These are phyloP conservation scores for Eucalyptus cladocalyx DNA, from an alignment of 345 rosid species.

Conservation along the genomic window DNA sequence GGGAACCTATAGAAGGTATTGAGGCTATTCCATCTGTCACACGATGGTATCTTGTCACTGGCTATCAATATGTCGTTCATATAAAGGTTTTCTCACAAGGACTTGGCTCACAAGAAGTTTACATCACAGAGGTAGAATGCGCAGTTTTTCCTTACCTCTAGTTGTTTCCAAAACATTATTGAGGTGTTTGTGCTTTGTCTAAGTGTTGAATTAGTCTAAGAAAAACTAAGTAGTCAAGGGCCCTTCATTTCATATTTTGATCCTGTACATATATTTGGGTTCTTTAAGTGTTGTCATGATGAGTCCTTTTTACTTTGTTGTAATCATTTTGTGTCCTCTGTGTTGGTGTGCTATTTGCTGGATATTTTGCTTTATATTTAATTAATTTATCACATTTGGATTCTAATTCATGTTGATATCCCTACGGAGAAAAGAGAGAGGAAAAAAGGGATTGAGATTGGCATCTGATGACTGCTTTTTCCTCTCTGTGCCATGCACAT, in stretches of 20 bases:
- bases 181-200: neutral
- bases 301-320: neutral
- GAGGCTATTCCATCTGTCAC: conserved; percentile 42
- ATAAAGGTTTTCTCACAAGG: conserved; percentile 62
- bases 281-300: neutral
- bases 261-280: neutral
- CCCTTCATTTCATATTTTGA: neutral
- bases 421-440: neutral
- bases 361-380: neutral
- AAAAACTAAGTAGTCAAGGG: neutral
- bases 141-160: neutral
- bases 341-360: neutral
- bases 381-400: neutral
- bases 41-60: conserved; percentile 75
- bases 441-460: neutral
- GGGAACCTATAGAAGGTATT: conserved; percentile 38
- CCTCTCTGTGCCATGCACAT: neutral
- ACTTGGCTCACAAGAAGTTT: conserved; percentile 65
- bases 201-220: neutral
- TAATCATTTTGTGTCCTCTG: neutral
- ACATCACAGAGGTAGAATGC: conserved; percentile 62
- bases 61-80: conserved; percentile 55
- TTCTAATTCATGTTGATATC: neutral
- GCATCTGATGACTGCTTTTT: neutral
- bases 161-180: neutral